Base-by-base conservation (phyloP, 768 basidiomycete genomes). In the Pleurotus salmoneostramineus region DNA sequence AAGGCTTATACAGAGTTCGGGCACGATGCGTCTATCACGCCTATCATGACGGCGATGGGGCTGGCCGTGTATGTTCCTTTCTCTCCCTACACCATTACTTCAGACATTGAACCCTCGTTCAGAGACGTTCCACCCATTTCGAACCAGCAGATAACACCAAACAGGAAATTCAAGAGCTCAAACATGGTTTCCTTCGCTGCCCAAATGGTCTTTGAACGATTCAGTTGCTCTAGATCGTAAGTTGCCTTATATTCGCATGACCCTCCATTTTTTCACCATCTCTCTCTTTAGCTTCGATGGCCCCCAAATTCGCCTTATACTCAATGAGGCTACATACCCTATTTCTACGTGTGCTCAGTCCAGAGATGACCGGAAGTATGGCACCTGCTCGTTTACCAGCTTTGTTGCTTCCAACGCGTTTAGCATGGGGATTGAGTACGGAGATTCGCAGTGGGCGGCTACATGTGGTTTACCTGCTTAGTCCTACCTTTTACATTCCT, bases 191-290 rank as follows among this genome's bases (percentile, higher is more conserved):
- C 77, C 40, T 79, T 79, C 58, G 76, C 65, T 11, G 75, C 75
- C 44, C 71, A 65, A 57, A 76, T 78, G 74, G 61, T 73, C 17
- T 78, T 74, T 74, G 75, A 77, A 62, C 69, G 62, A 61, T 76
- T 76, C 64, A 62, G 65, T 2, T 78, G 75, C 67, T 60, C 62
- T 48, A 63, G 66, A 12, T 74, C 73, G 70, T 72, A 51, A 52
- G 69, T 64, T 32, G 21, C 21, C 48, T 15, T 31, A 21, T 5
- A 31, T 31, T 17, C 21, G 48, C 46, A 14, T 49, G 21, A 11
- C 11, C 33, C 14, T 27, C 27, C 33, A 33, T 32, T 3, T 12
- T 12, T 27, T 14, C 6, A 27, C 6, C 48, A 15, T 14, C 45
- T 15, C 45, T 8, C 10, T 14, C 45, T 6, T 5, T 49, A 49